Base-by-base conservation (phyloP, 495 filamentous ascomycete species). In the Podospora didyma region DNA sequence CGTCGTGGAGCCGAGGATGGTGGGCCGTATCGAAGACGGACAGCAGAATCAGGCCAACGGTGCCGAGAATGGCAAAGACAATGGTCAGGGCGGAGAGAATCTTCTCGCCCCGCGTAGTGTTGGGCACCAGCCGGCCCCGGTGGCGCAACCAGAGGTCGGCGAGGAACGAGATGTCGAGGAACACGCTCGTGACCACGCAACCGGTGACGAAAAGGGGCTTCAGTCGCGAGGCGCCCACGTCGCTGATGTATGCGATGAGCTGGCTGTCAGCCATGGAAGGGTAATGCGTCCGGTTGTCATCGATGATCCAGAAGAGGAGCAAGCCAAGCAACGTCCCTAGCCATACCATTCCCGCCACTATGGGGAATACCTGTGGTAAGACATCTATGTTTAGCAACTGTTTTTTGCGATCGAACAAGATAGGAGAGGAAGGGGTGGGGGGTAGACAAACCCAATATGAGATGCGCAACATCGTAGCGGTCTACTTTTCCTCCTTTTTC, bases 181-280 rank as follows among this genome's bases (percentile, higher is more conserved):
- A 87, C 34, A 96, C 75, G 51, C 91, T 89, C 17, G 89, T 92
- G 19, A 96, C 75, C 11, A 79, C 74, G 72, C 85, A 86, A 53
- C 91, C 91, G 11, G 85, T 76, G 56, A 98, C 83, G 76, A 98
- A 98, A 2, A 97, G 76, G 0, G 94, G 94, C 59, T 96, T 90
- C 2, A 96, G 75, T 0, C 75, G 46, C 21, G 63, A 60, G 7
- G 74, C 76, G 57, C 91, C 94, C 24, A 96, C 78, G 71, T 97
- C 91, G n/a, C 85, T 88, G 61, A 91, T 89, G 67, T 89, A 96
- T 68, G 93, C 89, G 53, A 96, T 90, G 2, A 66, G 76, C 63
- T 93, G 89, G 47, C 62, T 65, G 0, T 56, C 19, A n/a, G 73
- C 69, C 88, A 92, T 90, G 39, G 84, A 88, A 10, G 69, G 2